These are phyloP conservation scores for Ceratobasidium sp. DNA, from an alignment of 1,284 basidiomycete species.

Conservation along the genomic window DNA sequence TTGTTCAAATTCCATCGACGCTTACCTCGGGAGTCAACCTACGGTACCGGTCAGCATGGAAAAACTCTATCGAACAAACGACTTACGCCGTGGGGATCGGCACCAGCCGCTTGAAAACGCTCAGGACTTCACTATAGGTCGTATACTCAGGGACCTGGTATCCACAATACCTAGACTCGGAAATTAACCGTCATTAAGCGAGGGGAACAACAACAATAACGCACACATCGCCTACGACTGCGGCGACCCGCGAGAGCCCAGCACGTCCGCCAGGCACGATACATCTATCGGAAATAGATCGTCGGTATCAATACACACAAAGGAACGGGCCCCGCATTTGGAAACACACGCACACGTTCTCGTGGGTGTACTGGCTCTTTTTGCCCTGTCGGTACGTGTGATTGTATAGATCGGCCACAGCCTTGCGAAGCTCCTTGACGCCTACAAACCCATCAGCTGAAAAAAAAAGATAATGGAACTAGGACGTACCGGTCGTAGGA, in stretches of 20 bases:
- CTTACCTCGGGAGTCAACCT: slow-evolving; percentile 45
- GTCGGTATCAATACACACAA: background rate
- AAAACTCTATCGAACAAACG: slow-evolving; percentile 24
- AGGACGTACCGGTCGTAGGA: slow-evolving; percentile 92
- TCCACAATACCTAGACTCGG: slow-evolving; percentile 57
- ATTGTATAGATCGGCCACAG: slow-evolving; percentile 90
- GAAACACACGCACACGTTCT: slow-evolving; percentile 70
- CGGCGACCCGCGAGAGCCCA: slow-evolving; percentile 90
- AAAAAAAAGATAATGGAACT: slow-evolving; percentile 51
- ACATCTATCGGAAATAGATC: slow-evolving; percentile 58
- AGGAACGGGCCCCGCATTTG: background rate
- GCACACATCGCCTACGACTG: slow-evolving; percentile 88
- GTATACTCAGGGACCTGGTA: slow-evolving; percentile 93
- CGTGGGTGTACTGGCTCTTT: slow-evolving; percentile 85
- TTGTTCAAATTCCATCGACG: background rate
- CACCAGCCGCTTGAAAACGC: slow-evolving; percentile 89
- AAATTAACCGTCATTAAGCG: slow-evolving; percentile 50
- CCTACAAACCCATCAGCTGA: slow-evolving; percentile 11
- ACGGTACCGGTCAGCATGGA: background rate
- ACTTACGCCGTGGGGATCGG: slow-evolving; percentile 88
- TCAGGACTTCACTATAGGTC: slow-evolving; percentile 67
- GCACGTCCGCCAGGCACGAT: slow-evolving; percentile 92
- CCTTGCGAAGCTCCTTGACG: slow-evolving; percentile 67
- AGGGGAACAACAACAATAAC: slow-evolving; percentile 55
- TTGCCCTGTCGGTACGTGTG: slow-evolving; percentile 85